Conservation (phyloP, 2,329 filamentous ascomycete genomes). For the Cladobotryum protrusum region DNA sequence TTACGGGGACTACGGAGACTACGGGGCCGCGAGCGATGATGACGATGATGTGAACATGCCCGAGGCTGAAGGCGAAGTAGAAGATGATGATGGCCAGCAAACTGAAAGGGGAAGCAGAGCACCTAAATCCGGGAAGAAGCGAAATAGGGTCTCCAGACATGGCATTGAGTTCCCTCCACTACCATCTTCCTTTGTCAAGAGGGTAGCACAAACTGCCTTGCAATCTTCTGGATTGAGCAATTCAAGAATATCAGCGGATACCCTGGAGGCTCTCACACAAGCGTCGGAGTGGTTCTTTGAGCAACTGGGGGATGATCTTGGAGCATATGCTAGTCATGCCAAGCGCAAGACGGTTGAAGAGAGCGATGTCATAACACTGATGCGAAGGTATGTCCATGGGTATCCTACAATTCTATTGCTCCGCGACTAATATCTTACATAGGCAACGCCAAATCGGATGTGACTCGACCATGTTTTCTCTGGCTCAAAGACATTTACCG, state of each 20-base stretch:
- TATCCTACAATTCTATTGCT: slow-evolving; percentile 22
- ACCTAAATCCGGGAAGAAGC: slow-evolving; percentile 21
- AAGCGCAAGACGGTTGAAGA: slow-evolving; percentile 81
- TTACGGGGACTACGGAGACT: neutral
- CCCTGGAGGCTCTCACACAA: slow-evolving; percentile 67
- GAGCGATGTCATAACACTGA: slow-evolving; percentile 72
- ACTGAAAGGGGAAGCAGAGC: slow-evolving; percentile 1
- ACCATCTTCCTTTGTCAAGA: slow-evolving; percentile 67
- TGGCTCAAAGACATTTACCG: slow-evolving; percentile 78
- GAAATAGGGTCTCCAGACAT: slow-evolving; percentile 55
- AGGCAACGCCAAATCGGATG: slow-evolving; percentile 73
- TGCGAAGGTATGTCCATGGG: slow-evolving; percentile 63
- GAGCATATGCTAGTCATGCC: slow-evolving; percentile 73
- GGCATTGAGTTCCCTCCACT: slow-evolving; percentile 72
- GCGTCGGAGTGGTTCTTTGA: slow-evolving; percentile 91
- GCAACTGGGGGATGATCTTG: slow-evolving; percentile 73
- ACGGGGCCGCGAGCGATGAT: neutral
- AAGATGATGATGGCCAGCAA: neutral
- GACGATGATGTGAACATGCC: neutral
- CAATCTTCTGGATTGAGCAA: slow-evolving; percentile 60
- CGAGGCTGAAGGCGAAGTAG: neutral
- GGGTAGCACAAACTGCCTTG: slow-evolving; percentile 64
- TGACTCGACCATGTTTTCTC: slow-evolving; percentile 70
- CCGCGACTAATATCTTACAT: slow-evolving; percentile 18
- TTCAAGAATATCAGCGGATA: slow-evolving; percentile 65